Evolutionary conservation across 176 grass and related monocot species (phyloP), one percentile per base, ranked within the genome.

Genomic region (Phragmites australis): DNA sequence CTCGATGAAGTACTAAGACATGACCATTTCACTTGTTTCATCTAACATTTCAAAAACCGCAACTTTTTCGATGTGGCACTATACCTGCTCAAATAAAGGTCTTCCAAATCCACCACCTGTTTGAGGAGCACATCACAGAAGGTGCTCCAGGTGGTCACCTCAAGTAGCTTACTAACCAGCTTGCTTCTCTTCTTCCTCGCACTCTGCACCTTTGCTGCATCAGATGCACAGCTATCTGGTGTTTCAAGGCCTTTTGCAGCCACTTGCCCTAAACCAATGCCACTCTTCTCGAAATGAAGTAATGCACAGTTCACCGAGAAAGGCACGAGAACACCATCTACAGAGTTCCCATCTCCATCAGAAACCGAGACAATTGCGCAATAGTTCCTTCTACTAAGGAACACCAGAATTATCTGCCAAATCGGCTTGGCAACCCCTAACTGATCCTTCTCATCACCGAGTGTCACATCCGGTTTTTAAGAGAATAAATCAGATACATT

Each of bases 41-140:
- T 88, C 96, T 92, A 99, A 65, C 96, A 99, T 89, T 93, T 99
- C 75, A 99, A 59, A 89, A 95, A 99, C 70, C 89, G 83, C 37
- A 99, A 37, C 52, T 93, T 99, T 75, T 99, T 93, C 6, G 87
- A 85, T 72, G 73, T 82, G 59, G 84, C 52, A 16, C 60, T 74
- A 82, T 89, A 88, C 71, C 78, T 90, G 58, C 70, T 60, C 32
- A 95, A 95, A 82, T 95, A 99, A 42, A 95, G 39, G 49, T 99
- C 86, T 77, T 85, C 87, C 63, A 99, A 82, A 65, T 93, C 86
- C 76, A 76, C 83, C 76, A 79, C 72, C 5, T 70, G 47, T 80
- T 78, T 86, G 41, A 86, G 79, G 15, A 90, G 84, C 54, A 86
- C 30, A 71, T 91, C 86, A 56, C 84, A 83, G 74, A 95, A 91